Percentiles rank a stretch among this genome's conserved stretches.
Conservation (phyloP, 371 early-diverging fungal species). For the Parasitella parasitica region DNA sequence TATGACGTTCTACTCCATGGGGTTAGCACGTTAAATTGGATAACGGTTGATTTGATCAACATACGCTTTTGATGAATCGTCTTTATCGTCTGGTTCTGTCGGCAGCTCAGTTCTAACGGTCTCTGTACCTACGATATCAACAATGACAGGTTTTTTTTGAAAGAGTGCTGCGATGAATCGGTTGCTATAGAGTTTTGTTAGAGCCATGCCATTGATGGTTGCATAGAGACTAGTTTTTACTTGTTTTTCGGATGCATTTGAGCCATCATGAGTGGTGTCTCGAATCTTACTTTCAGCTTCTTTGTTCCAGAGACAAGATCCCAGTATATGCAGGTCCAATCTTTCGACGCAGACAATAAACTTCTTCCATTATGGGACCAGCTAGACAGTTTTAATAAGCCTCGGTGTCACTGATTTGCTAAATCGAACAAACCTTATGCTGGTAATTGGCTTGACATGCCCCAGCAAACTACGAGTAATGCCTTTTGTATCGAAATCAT, state of each 20-base stretch:
- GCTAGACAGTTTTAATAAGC: constrained; percentile 26
- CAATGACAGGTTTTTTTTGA: constrained; percentile 53
- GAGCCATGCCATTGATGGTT: neutral
- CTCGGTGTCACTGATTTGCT: neutral
- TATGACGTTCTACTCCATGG: constrained; percentile 13
- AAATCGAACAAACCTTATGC: constrained; percentile 67
- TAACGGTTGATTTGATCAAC: neutral
- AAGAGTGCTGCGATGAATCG: constrained; percentile 57
- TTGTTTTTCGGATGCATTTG: constrained; percentile 73
- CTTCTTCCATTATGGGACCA: constrained; percentile 74
- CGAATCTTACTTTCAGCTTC: constrained; percentile 60
- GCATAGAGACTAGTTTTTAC: constrained; percentile 25
- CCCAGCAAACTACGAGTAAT: constrained; percentile 71
- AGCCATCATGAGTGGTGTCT: constrained; percentile 63
- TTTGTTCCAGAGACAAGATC: constrained; percentile 65
- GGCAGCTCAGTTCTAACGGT: constrained; percentile 20
- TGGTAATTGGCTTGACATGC: constrained; percentile 70
- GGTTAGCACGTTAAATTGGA: neutral
- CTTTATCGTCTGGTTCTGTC: constrained; percentile 25
- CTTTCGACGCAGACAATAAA: constrained; percentile 69
- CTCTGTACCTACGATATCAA: constrained; percentile 43
- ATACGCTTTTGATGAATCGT: constrained; percentile 5
- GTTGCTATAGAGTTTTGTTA: constrained; percentile 25
- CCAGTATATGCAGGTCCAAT: constrained; percentile 90
- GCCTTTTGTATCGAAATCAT: constrained; percentile 86